Evolutionary conservation across 768 basidiomycete genomes (phyloP).

Genomic region (Suillus subluteus): DNA sequence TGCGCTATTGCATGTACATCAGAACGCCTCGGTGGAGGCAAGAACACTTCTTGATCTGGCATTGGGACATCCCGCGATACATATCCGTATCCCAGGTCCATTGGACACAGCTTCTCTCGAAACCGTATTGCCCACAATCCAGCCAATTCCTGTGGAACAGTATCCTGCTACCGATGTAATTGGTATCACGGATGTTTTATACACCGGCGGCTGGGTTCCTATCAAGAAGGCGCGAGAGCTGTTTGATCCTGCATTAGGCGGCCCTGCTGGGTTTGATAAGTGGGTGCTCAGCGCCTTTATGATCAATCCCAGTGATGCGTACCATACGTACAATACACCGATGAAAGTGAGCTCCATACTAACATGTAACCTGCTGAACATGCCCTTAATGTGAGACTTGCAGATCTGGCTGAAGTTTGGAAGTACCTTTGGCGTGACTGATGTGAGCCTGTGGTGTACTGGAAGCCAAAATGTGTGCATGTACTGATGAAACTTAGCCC

Average conservation of each 20-base stretch:
- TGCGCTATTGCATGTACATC: constrained; percentile 48
- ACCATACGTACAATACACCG: constrained; percentile 44
- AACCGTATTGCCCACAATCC: constrained; percentile 38
- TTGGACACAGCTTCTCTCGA: constrained; percentile 30
- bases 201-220: constrained; percentile 41
- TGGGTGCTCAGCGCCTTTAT: constrained; percentile 42
- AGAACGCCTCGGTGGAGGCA: constrained; percentile 45
- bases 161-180: constrained; percentile 18
- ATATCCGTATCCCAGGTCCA: constrained; percentile 35
- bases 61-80: constrained; percentile 41
- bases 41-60: constrained; percentile 39
- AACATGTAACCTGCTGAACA: background rate
- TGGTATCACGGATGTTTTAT: constrained; percentile 33
- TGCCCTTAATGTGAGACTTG: background rate
- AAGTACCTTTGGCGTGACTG: constrained; percentile 22
- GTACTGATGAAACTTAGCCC: constrained; percentile 32
- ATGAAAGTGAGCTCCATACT: constrained; percentile 34
- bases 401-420: constrained; percentile 29
- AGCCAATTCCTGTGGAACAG: constrained; percentile 30
- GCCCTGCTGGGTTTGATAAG: constrained; percentile 45
- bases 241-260: constrained; percentile 40
- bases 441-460: constrained; percentile 24
- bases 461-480: constrained; percentile 28
- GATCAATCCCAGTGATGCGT: constrained; percentile 48
- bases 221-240: constrained; percentile 38